phyloP scores from a whole-genome alignment of 495 filamentous ascomycete species.

The Endocarpon pusillum region DNA sequence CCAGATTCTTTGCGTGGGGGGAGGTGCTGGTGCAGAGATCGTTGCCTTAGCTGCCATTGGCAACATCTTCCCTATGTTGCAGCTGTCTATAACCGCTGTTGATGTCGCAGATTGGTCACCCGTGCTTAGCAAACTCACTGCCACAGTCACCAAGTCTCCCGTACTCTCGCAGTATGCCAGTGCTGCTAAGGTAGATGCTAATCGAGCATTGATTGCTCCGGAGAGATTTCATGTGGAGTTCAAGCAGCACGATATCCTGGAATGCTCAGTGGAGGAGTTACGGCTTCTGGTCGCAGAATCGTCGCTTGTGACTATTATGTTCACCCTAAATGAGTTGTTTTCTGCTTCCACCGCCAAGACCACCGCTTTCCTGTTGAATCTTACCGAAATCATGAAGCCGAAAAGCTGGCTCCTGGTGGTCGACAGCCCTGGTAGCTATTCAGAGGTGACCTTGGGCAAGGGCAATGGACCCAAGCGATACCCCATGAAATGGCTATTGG shows the following conservation, averaged over 20 bases:
- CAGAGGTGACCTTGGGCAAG: conserved; percentile 49
- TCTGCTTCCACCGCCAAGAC: conserved; percentile 49
- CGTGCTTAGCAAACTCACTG: conserved; percentile 40
- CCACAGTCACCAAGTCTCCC: conserved; percentile 19
- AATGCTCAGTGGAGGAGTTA: conserved; percentile 24
- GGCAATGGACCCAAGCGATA: conserved; percentile 40
- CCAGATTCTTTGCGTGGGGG: conserved; percentile 57
- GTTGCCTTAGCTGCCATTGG: conserved; percentile 47
- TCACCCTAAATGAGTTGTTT: conserved; percentile 96
- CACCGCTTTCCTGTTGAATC: conserved; percentile 50
- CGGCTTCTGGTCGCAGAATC: conserved; percentile 20
- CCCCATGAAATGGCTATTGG: conserved; percentile 85
- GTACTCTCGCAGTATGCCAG: conserved; percentile 37
- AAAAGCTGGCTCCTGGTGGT: conserved; percentile 67
- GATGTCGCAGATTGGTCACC: conserved; percentile 65
- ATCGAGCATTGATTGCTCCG: conserved; percentile 22
- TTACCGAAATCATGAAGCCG: conserved; percentile 35
- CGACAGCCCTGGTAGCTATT: conserved; percentile 87
- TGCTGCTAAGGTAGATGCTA: conserved; percentile 25
- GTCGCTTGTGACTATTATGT: conserved; percentile 63
- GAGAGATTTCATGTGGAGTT: conserved; percentile 31
- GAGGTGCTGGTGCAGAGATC: conserved; percentile 72
- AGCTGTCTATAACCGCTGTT: conserved; percentile 43
- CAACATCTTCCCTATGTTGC: not conserved
- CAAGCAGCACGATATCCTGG: conserved; percentile 44